phyloP scores from a whole-genome alignment of 2,329 filamentous ascomycete genomes.

The Penicillium sclerotiorum region DNA sequence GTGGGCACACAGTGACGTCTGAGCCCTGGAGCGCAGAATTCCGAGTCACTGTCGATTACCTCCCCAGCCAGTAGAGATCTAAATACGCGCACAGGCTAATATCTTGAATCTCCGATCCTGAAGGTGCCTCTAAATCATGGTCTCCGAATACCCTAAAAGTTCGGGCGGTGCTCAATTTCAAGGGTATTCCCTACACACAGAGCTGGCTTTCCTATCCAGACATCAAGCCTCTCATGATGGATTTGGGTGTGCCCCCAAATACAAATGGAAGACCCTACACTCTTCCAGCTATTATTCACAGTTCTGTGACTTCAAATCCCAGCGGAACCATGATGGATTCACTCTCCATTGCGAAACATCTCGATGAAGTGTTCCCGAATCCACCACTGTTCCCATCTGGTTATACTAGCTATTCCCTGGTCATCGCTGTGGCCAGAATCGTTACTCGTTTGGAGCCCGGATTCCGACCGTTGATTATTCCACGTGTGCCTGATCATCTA shows the following conservation, averaged over 20 bases:
- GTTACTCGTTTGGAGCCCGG: background rate
- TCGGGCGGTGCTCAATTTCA: constrained; percentile 30
- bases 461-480: constrained; percentile 21
- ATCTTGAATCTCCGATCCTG: too few relatives aligned
- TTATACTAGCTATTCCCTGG: constrained; percentile 36
- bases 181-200: constrained; percentile 32
- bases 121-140: too few relatives aligned
- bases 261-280: constrained; percentile 27
- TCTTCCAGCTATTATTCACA: constrained; percentile 38
- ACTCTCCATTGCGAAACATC: constrained; percentile 33
- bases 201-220: constrained; percentile 30
- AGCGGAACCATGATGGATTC: constrained; percentile 38
- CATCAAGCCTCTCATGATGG: constrained; percentile 30
- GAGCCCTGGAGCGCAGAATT: too few relatives aligned
- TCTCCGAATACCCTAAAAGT: constrained; percentile 31
- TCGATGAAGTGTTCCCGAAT: constrained; percentile 33
- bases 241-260: constrained; percentile 26
- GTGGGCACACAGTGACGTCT: too few relatives aligned
- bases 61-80: too few relatives aligned
- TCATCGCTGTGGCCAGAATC: constrained; percentile 25
- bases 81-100: too few relatives aligned
- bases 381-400: constrained; percentile 37
- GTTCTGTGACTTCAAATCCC: constrained; percentile 25
- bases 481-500: constrained; percentile 26
- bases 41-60: too few relatives aligned